Evolutionary conservation across 768 basidiomycete species (phyloP).

Genomic region (Serendipita indica): DNA sequence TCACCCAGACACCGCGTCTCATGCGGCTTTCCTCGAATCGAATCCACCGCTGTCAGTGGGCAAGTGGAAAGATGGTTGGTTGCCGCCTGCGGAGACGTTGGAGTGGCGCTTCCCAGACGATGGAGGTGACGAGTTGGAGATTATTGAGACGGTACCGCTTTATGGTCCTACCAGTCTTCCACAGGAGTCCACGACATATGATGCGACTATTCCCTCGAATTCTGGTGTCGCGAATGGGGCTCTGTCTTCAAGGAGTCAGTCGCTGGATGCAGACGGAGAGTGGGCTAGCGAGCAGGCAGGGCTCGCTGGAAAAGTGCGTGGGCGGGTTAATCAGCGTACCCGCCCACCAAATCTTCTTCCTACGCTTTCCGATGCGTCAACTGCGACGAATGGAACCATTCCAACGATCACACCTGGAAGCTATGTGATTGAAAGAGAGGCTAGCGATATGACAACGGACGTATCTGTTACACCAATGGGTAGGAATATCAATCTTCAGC

Average conservation of each 20-base stretch:
- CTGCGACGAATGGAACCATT: too few species aligned
- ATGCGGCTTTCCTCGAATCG: neutral
- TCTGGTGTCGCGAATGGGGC: neutral
- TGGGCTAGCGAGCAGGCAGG: neutral
- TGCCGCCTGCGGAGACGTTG: neutral
- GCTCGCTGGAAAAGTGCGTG: neutral
- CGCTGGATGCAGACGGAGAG: neutral
- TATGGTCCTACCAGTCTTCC: too few species aligned
- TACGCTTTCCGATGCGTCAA: too few species aligned
- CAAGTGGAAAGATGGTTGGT: neutral
- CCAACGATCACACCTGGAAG: too few species aligned
- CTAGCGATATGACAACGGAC: neutral
- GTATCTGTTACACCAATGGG: neutral
- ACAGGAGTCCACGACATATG: too few species aligned
- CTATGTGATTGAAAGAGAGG: neutral
- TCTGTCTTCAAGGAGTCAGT: neutral
- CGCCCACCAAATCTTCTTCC: too few species aligned
- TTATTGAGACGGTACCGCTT: neutral
- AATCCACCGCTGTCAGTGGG: neutral
- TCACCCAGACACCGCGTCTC: neutral
- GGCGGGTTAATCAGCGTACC: neutral
- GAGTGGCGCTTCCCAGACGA: constrained; percentile 4
- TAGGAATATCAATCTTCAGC: neutral
- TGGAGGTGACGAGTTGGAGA: constrained; percentile 5
- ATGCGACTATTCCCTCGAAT: too few species aligned